These are phyloP conservation scores for Auriculariales sp. DNA, from an alignment of 768 basidiomycete species.

Conservation along the genomic window DNA sequence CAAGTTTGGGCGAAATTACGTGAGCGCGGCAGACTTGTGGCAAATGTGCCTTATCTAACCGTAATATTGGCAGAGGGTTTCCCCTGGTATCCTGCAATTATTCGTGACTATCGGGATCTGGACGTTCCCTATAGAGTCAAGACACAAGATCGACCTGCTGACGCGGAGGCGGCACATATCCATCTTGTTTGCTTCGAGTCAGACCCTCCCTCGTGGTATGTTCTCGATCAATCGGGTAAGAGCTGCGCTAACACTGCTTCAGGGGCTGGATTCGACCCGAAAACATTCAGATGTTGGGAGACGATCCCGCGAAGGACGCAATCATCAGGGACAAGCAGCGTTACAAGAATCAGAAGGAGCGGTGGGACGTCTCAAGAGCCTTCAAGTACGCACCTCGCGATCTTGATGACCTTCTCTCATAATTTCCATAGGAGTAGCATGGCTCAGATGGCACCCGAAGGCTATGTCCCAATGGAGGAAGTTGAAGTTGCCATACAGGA, in stretches of 20 bases:
- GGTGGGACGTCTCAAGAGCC: background rate
- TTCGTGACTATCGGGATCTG: constrained; percentile 47
- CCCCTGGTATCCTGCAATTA: constrained; percentile 82
- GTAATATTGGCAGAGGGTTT: constrained; percentile 1
- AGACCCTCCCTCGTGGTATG: constrained; percentile 46
- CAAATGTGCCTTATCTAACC: background rate
- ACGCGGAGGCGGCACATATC: constrained; percentile 26
- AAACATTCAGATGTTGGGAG: constrained; percentile 51
- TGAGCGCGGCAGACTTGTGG: constrained; percentile 18
- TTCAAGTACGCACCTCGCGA: background rate
- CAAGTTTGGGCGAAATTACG: constrained; percentile 78
- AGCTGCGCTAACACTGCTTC: constrained; percentile 1
- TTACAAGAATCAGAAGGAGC: background rate
- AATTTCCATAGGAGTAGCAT: background rate
- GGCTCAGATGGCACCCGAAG: background rate
- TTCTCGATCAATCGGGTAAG: background rate
- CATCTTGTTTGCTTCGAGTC: constrained; percentile 77
- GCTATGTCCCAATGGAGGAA: background rate
- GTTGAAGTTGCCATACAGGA: background rate
- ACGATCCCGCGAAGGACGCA: constrained; percentile 27
- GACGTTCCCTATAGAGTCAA: constrained; percentile 35
- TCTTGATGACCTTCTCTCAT: background rate
- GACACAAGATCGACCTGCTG: constrained; percentile 15
- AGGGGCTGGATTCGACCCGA: constrained; percentile 52
- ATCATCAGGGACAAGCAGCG: background rate